phyloP scores from a whole-genome alignment of 108 stramenopile genomes.

The Skeletonema grethae region DNA sequence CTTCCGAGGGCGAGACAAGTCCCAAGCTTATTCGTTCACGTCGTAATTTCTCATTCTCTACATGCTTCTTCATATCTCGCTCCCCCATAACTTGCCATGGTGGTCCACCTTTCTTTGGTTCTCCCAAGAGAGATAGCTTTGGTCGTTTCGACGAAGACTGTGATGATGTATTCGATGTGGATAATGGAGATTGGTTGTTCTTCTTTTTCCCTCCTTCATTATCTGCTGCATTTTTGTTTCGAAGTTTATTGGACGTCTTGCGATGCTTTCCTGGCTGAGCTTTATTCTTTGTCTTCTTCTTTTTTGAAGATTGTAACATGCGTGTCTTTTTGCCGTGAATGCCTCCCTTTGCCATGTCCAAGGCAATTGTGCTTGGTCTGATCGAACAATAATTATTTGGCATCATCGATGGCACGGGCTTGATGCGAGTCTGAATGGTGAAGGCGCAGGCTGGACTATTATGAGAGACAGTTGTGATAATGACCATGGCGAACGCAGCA shows the following conservation, averaged over 20 bases:
- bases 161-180: slow-evolving; percentile 8
- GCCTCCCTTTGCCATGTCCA: slow-evolving; percentile 42
- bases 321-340: slow-evolving; percentile 44
- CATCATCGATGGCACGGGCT: not conserved
- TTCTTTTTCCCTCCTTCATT: slow-evolving; percentile 12
- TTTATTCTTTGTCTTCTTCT: slow-evolving; percentile 39
- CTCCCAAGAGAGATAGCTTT: slow-evolving; percentile 26
- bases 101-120: slow-evolving; percentile 48
- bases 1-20: slow-evolving; percentile 28
- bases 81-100: slow-evolving; percentile 81
- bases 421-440: not conserved
- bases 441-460: slow-evolving; percentile 10
- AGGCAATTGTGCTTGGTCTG: not conserved
- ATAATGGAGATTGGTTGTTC: slow-evolving; percentile 17
- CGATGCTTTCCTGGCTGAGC: slow-evolving; percentile 35
- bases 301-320: slow-evolving; percentile 24
- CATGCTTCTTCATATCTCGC: slow-evolving; percentile 67
- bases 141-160: slow-evolving; percentile 20
- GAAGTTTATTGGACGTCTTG: slow-evolving; percentile 26
- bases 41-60: slow-evolving; percentile 64
- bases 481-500: not conserved
- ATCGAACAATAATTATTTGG: not conserved
- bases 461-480: not conserved
- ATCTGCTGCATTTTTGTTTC: slow-evolving; percentile 15
- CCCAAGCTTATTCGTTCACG: slow-evolving; percentile 60